Evolutionary conservation across 2,329 filamentous ascomycete genomes (phyloP), one percentile per base, ranked within the genome.

Genomic region (Cyanodermella asteris): DNA sequence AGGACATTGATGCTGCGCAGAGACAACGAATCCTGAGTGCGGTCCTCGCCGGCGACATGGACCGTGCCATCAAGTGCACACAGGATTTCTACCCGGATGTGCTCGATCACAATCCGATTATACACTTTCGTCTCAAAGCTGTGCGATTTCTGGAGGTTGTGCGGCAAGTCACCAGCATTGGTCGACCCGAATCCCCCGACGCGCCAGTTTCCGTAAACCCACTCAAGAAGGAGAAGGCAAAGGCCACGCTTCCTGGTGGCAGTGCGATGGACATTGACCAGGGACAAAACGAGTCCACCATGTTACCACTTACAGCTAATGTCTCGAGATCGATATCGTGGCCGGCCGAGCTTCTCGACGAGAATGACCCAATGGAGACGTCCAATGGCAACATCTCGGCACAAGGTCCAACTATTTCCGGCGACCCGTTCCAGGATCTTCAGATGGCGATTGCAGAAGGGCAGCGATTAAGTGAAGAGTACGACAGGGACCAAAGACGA

Each of bases 121-220:
- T 93, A 10, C 71, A 82, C 43, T 94, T 97, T 50, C 74, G 72
- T 29, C 56, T 97, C 24, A 68, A 73, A 36, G 93, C 82, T 43
- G 70, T 81, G 31, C 90, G 87, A 43, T 93, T 94, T 45, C 72
- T 94, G 31, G 87, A 97, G 47, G 84, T 97, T 72, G 80, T 91
- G 38, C 65, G 75, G 20, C 64, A 62, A 29, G n/a, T n/a, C n/a
- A n/a, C n/a, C n/a, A n/a, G n/a, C n/a, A n/a, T n/a, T n/a, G n/a
- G n/a, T n/a, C n/a, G n/a, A n/a, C n/a, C n/a, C n/a, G n/a, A n/a
- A n/a, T n/a, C n/a, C n/a, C n/a, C n/a, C n/a, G n/a, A n/a, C n/a
- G n/a, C n/a, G n/a, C n/a, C n/a, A n/a, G n/a, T n/a, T n/a, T n/a
- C n/a, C n/a, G n/a, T n/a, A n/a, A n/a, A n/a, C n/a, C n/a, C n/a